phyloP scores from a whole-genome alignment of 1,284 basidiomycete species.

The Wallemia hederae region DNA sequence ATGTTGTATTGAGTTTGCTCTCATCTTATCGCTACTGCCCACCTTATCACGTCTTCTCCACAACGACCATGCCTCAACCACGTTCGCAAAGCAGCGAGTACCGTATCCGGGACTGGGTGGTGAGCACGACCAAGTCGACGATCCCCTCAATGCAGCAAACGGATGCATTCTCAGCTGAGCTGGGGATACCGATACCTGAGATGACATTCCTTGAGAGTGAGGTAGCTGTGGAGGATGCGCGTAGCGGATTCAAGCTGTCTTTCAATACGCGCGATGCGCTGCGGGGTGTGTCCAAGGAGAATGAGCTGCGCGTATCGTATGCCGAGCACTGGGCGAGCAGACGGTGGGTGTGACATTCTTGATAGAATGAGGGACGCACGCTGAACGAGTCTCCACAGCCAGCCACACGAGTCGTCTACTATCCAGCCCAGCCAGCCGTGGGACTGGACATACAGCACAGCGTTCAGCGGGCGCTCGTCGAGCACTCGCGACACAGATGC shows the following conservation, averaged over 20 bases:
- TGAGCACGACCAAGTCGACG: neutral
- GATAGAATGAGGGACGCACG: neutral
- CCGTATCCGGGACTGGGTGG: neutral
- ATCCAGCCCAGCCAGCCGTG: conserved; percentile 55
- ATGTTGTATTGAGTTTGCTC: neutral
- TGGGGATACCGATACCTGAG: neutral
- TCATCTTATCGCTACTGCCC: neutral
- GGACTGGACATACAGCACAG: conserved; percentile 95
- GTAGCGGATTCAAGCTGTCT: neutral
- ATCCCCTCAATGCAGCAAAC: neutral
- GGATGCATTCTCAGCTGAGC: neutral
- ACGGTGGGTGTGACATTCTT: neutral
- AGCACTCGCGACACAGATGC: no score
- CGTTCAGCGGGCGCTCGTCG: conserved; percentile 36
- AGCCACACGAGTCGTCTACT: conserved; percentile 15
- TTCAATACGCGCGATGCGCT: neutral
- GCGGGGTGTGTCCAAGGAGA: neutral
- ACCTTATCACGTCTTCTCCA: no score
- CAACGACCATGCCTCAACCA: no score
- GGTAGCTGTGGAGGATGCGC: neutral
- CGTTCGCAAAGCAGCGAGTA: no score
- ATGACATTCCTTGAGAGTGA: neutral
- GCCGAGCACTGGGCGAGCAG: neutral
- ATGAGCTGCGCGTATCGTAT: neutral
- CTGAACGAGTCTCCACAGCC: neutral